Evolutionary conservation across 1,284 basidiomycete species (phyloP).

Genomic region (Sanghuangporus weigelae): DNA sequence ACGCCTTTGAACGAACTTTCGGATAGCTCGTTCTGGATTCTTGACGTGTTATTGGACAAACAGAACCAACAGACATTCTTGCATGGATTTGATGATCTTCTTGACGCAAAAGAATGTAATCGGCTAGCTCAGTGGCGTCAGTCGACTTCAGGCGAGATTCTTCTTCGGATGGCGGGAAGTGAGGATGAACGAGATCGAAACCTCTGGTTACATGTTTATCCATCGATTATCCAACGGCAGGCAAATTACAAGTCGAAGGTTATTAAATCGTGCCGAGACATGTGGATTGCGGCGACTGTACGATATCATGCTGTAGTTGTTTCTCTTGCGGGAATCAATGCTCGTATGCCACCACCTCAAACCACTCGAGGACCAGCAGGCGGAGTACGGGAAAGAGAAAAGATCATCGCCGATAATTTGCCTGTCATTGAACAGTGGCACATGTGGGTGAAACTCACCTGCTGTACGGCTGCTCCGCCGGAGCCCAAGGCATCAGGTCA

Average conservation of each 20-base stretch:
- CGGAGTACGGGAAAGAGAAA: conserved; percentile 19
- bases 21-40: conserved; percentile 33
- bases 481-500: conserved; percentile 54
- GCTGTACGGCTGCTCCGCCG: conserved; percentile 69
- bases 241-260: conserved; percentile 43
- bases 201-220: conserved; percentile 69
- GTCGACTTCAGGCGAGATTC: conserved; percentile 44
- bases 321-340: conserved; percentile 53
- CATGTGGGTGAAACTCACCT: conserved; percentile 79
- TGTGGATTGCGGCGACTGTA: conserved; percentile 57
- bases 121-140: conserved; percentile 62
- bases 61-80: conserved; percentile 40
- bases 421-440: conserved; percentile 82
- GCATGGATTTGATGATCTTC: conserved; percentile 58
- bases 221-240: conserved; percentile 52
- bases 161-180: conserved; percentile 65
- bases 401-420: conserved; percentile 51
- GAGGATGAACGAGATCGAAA: conserved; percentile 55
- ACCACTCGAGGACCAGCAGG: conserved; percentile 11
- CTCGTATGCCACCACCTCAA: conserved; percentile 12
- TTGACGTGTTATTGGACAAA: conserved; percentile 47
- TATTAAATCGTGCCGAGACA: conserved; percentile 51
- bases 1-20: conserved; percentile 25
- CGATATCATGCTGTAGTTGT: conserved; percentile 66
- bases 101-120: conserved; percentile 52